Base-by-base conservation (phyloP, 2,329 filamentous ascomycete genomes). In the Alternaria sp. region DNA sequence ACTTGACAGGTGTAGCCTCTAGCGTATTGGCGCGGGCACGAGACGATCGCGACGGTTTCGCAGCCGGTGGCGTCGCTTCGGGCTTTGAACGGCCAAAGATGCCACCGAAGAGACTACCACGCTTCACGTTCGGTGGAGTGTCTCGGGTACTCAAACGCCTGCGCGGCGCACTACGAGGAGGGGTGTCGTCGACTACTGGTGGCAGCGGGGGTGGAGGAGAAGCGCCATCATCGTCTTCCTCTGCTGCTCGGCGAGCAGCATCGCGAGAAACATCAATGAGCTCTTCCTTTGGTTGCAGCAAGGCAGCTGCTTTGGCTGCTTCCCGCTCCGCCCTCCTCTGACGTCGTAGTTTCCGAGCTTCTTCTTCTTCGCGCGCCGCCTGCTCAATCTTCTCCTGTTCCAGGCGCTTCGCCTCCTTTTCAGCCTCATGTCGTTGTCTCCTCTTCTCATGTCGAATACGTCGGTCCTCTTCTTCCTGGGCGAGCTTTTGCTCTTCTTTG, bases 21-120 rank as follows among this genome's bases (percentile, higher is more conserved):
- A 70, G 52, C 6, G 76, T 69, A 47, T 78, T 75, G 7, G 71
- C 68, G 23, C 71, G 73, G 4, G 69, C 69, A 17, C 72, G 73
- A 17, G 68, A 51, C 5, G 68, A 69, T 26, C 73, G 75, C 28
- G 67, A 65, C 11, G 73, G 54, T 52, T 69, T 77, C 6, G 75
- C 64, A 5, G 57, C 65, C 12, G 73, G 70, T 7, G 72, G 66
- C 1, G 64, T 57, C 12, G 75, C 61, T 23, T 79, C 77, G 6
- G 73, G 69, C 57, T 75, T 78, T 12, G 76, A 77, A 9, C 76
- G 72, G 30, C 75, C 71, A 54, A 79, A 79, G 28, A 75, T 63
- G 8, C 76, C 75, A 7, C 75, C 74, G 30, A 79, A 65, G 3
- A 78, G 60, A 46, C 75, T 77, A 45, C 70, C 75, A 15, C 76